phyloP scores from a whole-genome alignment of 2,329 filamentous ascomycete species.

The Phaeosphaeriaceae sp. region DNA sequence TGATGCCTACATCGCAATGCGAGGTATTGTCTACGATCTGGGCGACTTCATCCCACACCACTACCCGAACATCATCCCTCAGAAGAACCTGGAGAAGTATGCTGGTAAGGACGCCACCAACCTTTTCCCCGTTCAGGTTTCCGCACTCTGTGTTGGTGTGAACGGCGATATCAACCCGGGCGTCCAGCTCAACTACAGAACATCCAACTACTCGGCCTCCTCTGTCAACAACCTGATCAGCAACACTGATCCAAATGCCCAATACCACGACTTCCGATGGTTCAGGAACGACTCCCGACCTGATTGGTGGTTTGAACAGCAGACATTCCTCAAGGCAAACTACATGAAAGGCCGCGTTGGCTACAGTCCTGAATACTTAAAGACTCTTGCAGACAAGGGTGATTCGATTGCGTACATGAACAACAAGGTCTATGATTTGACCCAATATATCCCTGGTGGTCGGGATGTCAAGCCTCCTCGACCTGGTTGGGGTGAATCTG shows the following conservation, averaged over 20 bases:
- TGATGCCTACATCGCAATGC: constrained; percentile 78
- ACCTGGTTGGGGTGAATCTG: constrained; percentile 56
- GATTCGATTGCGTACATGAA: constrained; percentile 81
- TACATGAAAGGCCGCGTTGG: constrained; percentile 90
- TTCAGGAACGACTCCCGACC: constrained; percentile 82
- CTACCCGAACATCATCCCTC: constrained; percentile 73
- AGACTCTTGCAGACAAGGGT: constrained; percentile 70
- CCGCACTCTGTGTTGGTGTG: constrained; percentile 83
- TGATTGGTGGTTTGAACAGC: constrained; percentile 93
- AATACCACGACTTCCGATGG: constrained; percentile 92
- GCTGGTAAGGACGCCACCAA: constrained; percentile 86
- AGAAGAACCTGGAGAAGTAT: constrained; percentile 75
- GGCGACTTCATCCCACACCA: constrained; percentile 76
- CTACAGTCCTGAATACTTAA: constrained; percentile 80
- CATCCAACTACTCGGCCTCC: constrained; percentile 73
- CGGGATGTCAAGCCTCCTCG: constrained; percentile 67
- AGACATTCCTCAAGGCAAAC: constrained; percentile 76
- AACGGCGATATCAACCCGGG: constrained; percentile 71
- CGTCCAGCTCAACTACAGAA: constrained; percentile 86
- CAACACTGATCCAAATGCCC: constrained; percentile 73
- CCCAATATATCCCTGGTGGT: constrained; percentile 80
- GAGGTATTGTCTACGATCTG: constrained; percentile 88
- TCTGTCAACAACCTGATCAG: constrained; percentile 68
- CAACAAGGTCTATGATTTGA: constrained; percentile 85
- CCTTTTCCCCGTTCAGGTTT: constrained; percentile 94